Evolutionary conservation across 805 yeast genomes (phyloP).

Genomic region (Nakazawaea molendinolei): DNA sequence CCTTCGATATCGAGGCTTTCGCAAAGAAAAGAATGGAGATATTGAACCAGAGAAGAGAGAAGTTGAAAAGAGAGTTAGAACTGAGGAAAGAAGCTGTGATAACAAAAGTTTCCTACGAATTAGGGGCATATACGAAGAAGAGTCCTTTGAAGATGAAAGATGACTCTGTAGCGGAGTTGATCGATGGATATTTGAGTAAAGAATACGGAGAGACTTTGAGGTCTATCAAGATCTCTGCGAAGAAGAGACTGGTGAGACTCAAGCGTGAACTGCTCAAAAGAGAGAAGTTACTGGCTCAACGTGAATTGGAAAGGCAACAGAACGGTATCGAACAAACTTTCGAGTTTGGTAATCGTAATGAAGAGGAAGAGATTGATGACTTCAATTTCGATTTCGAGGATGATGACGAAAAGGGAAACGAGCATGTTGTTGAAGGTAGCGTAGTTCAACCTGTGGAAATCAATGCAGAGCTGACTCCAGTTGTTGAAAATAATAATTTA

Average conservation of each 20-base stretch:
- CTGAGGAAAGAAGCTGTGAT: constrained; percentile 26
- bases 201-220: constrained; percentile 18
- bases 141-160: constrained; percentile 15
- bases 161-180: constrained; percentile 15
- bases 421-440: constrained; percentile 4
- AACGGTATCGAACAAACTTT: constrained; percentile 16
- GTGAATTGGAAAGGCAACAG: constrained; percentile 11
- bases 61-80: constrained; percentile 27
- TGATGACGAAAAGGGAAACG: constrained; percentile 7
- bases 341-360: constrained; percentile 13
- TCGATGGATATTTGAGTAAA: constrained; percentile 15
- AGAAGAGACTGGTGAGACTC: constrained; percentile 22
- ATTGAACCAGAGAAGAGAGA: constrained; percentile 26
- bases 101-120: constrained; percentile 20
- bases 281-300: constrained; percentile 17
- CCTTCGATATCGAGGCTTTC: constrained; percentile 52
- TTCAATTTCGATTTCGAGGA: constrained; percentile 24
- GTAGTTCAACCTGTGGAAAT: no score
- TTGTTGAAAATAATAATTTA: neutral
- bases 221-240: constrained; percentile 26
- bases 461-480: neutral
- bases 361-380: constrained; percentile 16
- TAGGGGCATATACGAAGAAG: constrained; percentile 26
- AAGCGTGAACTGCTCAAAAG: constrained; percentile 23
- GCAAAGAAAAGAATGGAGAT: constrained; percentile 39